Base-by-base conservation (phyloP, 495 filamentous ascomycete species). In the Paragyromitra xinjiangensis region DNA sequence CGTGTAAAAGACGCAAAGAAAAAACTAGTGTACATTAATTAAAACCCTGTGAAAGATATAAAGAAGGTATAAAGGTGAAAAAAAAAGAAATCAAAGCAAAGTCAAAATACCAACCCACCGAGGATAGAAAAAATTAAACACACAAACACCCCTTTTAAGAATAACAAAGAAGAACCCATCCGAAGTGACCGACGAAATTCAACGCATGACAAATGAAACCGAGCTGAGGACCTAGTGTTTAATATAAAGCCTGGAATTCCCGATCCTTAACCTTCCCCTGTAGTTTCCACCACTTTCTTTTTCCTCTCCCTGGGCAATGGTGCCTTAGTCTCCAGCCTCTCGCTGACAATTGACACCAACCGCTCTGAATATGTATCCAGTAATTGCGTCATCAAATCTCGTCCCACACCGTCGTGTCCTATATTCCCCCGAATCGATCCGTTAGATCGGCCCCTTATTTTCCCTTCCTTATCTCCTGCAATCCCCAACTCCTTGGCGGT, bases 401-500 rank as follows among this genome's bases (percentile, higher is more conserved):
- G 87, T 87, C 16, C 97, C 83, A 12, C 89, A 89, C 3, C 90
- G 85, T 9, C 90, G 87, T 0, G 94, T 94, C 34, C 92, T 86
- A 3, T 89, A 86, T 61, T 97, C 85, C 83, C 95, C 92, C 50
- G 90, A 87, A 68, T 94, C 91, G 11, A 97, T 85, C 82, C 94
- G 91, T 62, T 90, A 87, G 24, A 91, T 83, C 8, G 88, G 82
- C 68, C 93, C 90, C 34, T 89, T 83, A 48, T 87, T 86, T 68
- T 93, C 88, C 6, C 87, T 84, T 70, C 89, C 85, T 14, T 45
- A 44, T 79, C 69, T n/a, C 71, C 44, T 40, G 56, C 51, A n/a
- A 64, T 34, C 0, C 88, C 88, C 6, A 98, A 83, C 6, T 90
- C 91, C 6, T 91, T 87, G 0, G 90, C 87, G 0, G 94, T 96